Evolutionary conservation across 306 rosid species (phyloP), one percentile per base, ranked within the genome.

Genomic region (Prunus campanulata): DNA sequence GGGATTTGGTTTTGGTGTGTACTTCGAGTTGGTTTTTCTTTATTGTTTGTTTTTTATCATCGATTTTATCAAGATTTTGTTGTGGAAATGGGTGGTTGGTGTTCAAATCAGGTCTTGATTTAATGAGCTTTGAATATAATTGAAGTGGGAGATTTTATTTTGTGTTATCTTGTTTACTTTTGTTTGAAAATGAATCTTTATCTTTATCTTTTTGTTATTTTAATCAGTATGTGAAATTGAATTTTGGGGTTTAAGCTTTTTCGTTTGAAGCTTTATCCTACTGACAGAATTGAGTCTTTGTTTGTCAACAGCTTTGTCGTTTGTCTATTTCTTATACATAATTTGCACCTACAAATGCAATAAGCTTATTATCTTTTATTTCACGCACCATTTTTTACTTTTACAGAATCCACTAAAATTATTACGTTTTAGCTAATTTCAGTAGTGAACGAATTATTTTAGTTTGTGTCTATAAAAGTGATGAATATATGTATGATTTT

Each of bases 201-300:
- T 60, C 44, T 30, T 39, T 29, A 5, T 35, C 42, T 55, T 66
- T 76, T 55, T 74, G 30, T 49, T 60, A n/a, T 69, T 44, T 82
- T 63, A 63, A 63, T 30, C 46, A 15, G 30, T 2, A 6, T 24
- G 16, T 59, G 35, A 20, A 32, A 76, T 52, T 39, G 47, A 75
- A 62, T 66, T 64, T 59, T 74, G 88, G 79, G 79, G 75, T 81
- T 88, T 44, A 64, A 68, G 70, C 74, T 39, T 56, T 29, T 64
- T 70, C 44, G 2, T 49, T 16, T 63, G 50, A 48, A 67, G 8
- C 69, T 64, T 62, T 61, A 62, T 70, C 51, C 78, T 62, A 50
- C 42, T 67, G 72, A 73, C 56, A 76, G 69, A 77, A 56, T 68
- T 79, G 76, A 42, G 39, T 55, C 13, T 27, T 70, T 66, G 50